Conservation (phyloP, 2,329 filamentous ascomycete genomes). For the Dactylellina cionopaga region DNA sequence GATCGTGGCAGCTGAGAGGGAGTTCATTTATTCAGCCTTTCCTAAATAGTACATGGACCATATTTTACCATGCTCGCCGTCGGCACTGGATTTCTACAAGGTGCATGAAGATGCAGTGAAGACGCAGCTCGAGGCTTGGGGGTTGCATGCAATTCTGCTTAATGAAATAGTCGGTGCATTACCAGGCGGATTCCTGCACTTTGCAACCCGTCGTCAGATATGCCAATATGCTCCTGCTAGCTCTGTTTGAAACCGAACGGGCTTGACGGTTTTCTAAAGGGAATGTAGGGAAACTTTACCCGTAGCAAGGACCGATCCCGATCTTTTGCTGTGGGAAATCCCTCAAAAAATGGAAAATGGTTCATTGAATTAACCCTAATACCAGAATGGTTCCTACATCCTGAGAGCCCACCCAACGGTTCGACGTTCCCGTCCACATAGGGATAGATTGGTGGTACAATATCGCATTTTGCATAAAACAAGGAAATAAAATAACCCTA, state of each 20-base stretch:
- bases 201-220: conserved; percentile 5
- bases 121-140: conserved; percentile 8
- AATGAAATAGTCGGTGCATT: conserved; percentile 16
- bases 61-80: not conserved
- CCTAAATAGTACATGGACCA: conserved; percentile 4
- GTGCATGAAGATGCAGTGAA: conserved; percentile 27
- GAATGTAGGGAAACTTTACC: conserved; percentile 24
- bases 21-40: conserved; percentile 19
- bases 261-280: not conserved
- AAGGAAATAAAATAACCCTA: conserved; percentile 24
- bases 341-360: conserved; percentile 10
- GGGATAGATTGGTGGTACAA: conserved; percentile 31
- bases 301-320: conserved; percentile 21
- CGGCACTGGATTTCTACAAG: conserved; percentile 36
- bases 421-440: not conserved
- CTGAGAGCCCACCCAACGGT: conserved; percentile 12
- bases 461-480: conserved; percentile 45
- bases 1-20: conserved; percentile 21
- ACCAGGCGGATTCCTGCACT: conserved; percentile 4
- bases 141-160: conserved; percentile 10
- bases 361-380: conserved; percentile 17
- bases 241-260: not conserved
- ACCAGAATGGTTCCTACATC: not conserved
- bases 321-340: conserved; percentile 26
- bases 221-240: conserved; percentile 17